A percentile compares a stretch with the other conserved stretches of the same genome.
Conservation (phyloP, 2,329 filamentous ascomycete genomes). For the Fusarium heterosporum region DNA sequence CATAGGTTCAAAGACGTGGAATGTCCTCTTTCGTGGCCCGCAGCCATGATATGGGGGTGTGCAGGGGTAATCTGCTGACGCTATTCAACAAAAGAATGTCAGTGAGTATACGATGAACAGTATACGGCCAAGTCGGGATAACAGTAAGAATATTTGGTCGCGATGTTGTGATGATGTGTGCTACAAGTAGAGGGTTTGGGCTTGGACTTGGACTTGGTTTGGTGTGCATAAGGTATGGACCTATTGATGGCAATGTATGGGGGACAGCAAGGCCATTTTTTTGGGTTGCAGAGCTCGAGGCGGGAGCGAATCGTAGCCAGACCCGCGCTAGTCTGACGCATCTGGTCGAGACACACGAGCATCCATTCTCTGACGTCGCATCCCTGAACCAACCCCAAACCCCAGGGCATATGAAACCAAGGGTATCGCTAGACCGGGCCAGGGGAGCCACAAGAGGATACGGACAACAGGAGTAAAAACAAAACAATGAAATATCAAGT, state of each 20-base stretch:
- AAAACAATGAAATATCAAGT: neutral
- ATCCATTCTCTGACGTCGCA: conserved; percentile 50
- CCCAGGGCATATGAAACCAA: neutral
- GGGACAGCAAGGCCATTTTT: conserved; percentile 29
- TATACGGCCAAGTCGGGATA: conserved; percentile 11
- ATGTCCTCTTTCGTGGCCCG: neutral
- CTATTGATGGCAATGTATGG: conserved; percentile 6
- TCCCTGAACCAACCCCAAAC: conserved; percentile 28
- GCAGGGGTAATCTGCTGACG: conserved; percentile 18
- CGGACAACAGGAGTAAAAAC: neutral
- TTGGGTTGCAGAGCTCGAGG: conserved; percentile 42
- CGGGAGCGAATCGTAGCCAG: conserved; percentile 45
- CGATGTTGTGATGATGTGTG: conserved; percentile 36
- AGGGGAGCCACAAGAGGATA: neutral
- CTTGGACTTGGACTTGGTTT: conserved; percentile 18
- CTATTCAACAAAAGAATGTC: conserved; percentile 44
- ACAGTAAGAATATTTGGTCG: conserved; percentile 36
- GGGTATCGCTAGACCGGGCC: neutral
- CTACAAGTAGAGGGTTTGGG: conserved; percentile 23
- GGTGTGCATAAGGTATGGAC: conserved; percentile 28
- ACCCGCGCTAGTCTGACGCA: conserved; percentile 50
- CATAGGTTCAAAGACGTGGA: neutral
- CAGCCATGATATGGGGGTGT: neutral
- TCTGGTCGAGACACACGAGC: conserved; percentile 54
- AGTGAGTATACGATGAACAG: conserved; percentile 13